Evolutionary conservation across 352 stramenopile species (phyloP).

Genomic region (Phytophthora pisi): DNA sequence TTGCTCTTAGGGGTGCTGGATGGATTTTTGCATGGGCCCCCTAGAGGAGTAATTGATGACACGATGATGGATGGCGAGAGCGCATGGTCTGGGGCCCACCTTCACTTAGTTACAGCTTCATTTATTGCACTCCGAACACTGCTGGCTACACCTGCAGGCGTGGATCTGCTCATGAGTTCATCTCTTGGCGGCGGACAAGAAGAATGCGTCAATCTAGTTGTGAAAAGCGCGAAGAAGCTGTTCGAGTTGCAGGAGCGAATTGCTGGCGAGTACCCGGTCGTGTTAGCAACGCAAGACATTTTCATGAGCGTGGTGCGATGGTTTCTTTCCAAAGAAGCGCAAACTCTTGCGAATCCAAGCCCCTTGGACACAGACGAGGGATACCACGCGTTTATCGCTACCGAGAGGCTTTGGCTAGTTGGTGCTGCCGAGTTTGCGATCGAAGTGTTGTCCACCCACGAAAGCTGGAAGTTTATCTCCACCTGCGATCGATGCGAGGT

Average conservation of each 20-base stretch:
- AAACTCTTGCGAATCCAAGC: slow-evolving; percentile 20
- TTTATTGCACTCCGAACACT: slow-evolving; percentile 53
- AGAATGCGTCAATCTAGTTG: slow-evolving; percentile 61
- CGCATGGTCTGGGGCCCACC: slow-evolving; percentile 37
- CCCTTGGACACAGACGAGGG: background rate
- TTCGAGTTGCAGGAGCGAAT: slow-evolving; percentile 68
- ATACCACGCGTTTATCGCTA: slow-evolving; percentile 28
- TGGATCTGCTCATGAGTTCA: slow-evolving; percentile 50
- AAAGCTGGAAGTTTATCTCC: slow-evolving; percentile 67
- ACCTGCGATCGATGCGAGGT: slow-evolving; percentile 49
- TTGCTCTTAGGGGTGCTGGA: slow-evolving; percentile 61
- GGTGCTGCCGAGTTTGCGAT: slow-evolving; percentile 60
- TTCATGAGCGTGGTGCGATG: slow-evolving; percentile 65
- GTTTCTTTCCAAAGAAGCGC: slow-evolving; percentile 59
- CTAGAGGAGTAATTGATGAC: slow-evolving; percentile 13
- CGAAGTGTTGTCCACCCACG: slow-evolving; percentile 61
- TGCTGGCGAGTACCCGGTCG: slow-evolving; percentile 51
- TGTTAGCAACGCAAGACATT: slow-evolving; percentile 59
- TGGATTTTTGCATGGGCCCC: slow-evolving; percentile 50
- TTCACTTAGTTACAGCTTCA: slow-evolving; percentile 53
- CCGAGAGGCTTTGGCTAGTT: slow-evolving; percentile 55
- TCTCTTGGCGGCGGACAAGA: slow-evolving; percentile 51
- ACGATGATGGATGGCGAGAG: slow-evolving; percentile 19
- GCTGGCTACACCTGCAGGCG: slow-evolving; percentile 34
- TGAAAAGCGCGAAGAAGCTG: slow-evolving; percentile 62